Conservation (phyloP, 1,139 yeast genomes). For the Kluyveromyces marxianus region DNA sequence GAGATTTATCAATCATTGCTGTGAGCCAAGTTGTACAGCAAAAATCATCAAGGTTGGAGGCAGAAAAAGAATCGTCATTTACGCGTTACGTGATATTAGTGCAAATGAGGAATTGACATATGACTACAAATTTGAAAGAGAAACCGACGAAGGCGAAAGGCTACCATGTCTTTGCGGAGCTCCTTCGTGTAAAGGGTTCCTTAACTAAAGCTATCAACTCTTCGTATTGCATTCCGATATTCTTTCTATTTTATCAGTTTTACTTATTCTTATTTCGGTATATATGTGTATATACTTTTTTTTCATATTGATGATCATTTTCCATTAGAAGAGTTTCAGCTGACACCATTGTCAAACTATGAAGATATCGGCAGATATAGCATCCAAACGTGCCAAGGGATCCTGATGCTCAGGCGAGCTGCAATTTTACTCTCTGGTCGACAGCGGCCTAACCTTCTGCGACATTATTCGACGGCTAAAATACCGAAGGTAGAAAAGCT, state of each 20-base stretch:
- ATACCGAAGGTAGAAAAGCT: neutral
- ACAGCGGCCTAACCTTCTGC: neutral
- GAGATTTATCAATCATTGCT: constrained; percentile 90
- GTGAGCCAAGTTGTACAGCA: constrained; percentile 96
- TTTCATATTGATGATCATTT: no score
- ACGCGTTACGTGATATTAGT: constrained; percentile 81
- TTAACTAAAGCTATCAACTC: constrained; percentile 43
- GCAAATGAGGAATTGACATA: constrained; percentile 91
- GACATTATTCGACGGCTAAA: neutral
- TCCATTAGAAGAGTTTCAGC: no score
- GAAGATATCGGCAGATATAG: neutral
- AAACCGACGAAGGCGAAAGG: constrained; percentile 81
- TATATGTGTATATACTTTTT: no score
- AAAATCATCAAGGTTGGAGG: constrained; percentile 95
- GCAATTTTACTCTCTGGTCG: neutral
- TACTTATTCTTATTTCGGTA: no score
- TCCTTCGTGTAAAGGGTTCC: constrained; percentile 84
- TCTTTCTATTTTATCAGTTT: no score
- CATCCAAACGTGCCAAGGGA: neutral
- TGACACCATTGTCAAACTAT: no score
- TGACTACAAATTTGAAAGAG: constrained; percentile 91
- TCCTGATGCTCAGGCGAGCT: neutral
- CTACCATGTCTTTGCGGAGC: constrained; percentile 94
- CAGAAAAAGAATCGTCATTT: constrained; percentile 85
- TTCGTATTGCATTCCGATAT: neutral